Base-by-base conservation (phyloP, 305 asterid species). In the Fraxinus nigra region DNA sequence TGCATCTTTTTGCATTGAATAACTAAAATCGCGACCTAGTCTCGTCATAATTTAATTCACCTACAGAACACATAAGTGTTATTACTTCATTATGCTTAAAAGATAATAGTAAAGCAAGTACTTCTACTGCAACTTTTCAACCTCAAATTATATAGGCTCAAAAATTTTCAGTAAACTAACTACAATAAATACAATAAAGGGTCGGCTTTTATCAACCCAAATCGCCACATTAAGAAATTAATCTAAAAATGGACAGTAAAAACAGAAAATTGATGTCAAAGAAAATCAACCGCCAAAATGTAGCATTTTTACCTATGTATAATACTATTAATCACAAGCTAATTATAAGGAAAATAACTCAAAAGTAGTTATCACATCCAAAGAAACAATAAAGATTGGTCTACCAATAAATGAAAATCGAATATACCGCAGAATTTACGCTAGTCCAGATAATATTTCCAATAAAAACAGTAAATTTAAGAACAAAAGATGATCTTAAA, bases 1-100 rank as follows among this genome's bases (percentile, higher is more conserved):
- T 20, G 89, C 94, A 82, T 88, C 95, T 81, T 81, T 91, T 83
- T 88, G 97, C 94, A 91, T 90, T 61, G 97, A 87, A 86, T 90
- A 89, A 81, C 92, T 91, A 79, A 88, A 92, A 76, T 90, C 97
- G 74, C 92, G 92, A 85, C 93, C 87, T 35, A 91, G 78, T 90
- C 93, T 91, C 81, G 97, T 93, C 98, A 93, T 93, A 51, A 34
- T 84, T 84, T 48, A 35, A 83, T 85, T 37, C 65, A 30, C 88
- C 93, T 87, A 80, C 63, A 85, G 46, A 78, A 79, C 83, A 8
- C 70, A 11, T 32, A 84, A 51, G 51, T 37, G 80, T 28, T 33
- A 75, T 79, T n/a, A 43, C 75, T 48, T 7, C 28, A 70, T 80
- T 26, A 40, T 61, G 46, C 82, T 80, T 40, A 78, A 79, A 43